Conservation (phyloP, 768 basidiomycete species). For the Lactifluus piperatus region DNA sequence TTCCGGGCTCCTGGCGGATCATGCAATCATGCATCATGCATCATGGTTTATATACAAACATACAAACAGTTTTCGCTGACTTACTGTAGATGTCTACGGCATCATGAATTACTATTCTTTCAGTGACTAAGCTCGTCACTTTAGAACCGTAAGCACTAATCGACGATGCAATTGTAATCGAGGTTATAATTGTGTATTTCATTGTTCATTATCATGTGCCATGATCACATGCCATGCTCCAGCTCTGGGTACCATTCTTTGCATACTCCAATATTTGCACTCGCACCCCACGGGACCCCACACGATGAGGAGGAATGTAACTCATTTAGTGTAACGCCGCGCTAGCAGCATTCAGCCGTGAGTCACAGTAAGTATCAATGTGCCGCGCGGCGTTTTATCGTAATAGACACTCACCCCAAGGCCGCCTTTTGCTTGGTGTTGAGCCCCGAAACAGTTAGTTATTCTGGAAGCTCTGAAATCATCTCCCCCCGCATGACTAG, state of each 20-base stretch:
- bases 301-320: constrained; percentile 6
- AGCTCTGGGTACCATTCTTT: constrained; percentile 7
- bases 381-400: constrained; percentile 2
- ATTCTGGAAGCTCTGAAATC: not conserved
- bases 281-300: constrained; percentile 13
- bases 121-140: not conserved
- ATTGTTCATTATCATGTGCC: constrained; percentile 8
- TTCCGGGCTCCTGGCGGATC: not conserved
- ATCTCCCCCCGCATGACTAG: not conserved
- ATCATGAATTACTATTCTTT: not conserved
- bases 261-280: not conserved
- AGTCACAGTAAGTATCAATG: not conserved
- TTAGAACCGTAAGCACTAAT: not conserved
- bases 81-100: not conserved
- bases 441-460: not conserved
- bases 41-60: not conserved
- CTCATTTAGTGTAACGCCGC: constrained; percentile 14
- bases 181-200: not conserved
- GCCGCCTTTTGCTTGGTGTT: not conserved
- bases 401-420: constrained; percentile 3
- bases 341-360: constrained; percentile 10
- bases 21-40: no score
- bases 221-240: constrained; percentile 11
- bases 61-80: not conserved
- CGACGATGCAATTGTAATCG: not conserved